Evolutionary conservation across 2,329 filamentous ascomycete genomes (phyloP).

Genomic region (Clonostachys chloroleuca): DNA sequence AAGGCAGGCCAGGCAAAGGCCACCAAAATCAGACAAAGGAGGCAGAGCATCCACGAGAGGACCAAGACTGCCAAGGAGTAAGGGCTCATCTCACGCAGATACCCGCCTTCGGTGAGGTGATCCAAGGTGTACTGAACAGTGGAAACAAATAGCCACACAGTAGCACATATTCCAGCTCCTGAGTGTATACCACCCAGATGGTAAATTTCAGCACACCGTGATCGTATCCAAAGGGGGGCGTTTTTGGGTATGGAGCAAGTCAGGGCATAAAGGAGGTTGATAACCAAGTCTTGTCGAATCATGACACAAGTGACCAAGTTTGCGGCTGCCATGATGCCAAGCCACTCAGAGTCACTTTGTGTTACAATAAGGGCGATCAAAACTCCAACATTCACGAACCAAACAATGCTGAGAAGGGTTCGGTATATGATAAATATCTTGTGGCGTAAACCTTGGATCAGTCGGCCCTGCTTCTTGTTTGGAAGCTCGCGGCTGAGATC

Average conservation of each 20-base stretch:
- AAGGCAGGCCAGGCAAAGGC: conserved; percentile 59
- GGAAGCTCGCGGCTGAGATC: conserved; percentile 26
- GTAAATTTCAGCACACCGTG: conserved; percentile 44
- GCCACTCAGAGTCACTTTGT: conserved; percentile 24
- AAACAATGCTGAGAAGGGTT: conserved; percentile 48
- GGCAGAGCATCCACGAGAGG: conserved; percentile 53
- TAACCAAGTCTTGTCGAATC: conserved; percentile 47
- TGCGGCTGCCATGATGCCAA: conserved; percentile 35
- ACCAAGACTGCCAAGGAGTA: conserved; percentile 27
- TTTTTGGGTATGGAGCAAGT: conserved; percentile 37
- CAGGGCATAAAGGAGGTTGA: conserved; percentile 44
- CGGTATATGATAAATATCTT: conserved; percentile 50
- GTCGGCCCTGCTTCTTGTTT: conserved; percentile 30
- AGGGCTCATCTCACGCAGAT: conserved; percentile 24
- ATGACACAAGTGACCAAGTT: conserved; percentile 46
- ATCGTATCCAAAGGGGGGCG: conserved; percentile 42
- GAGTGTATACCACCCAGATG: conserved; percentile 48
- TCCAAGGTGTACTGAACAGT: conserved; percentile 29
- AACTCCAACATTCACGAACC: conserved; percentile 44
- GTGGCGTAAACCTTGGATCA: conserved; percentile 31
- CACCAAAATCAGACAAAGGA: conserved; percentile 55
- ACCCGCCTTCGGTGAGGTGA: conserved; percentile 15
- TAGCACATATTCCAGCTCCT: conserved; percentile 41
- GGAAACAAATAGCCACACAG: conserved; percentile 42
- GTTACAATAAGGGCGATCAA: conserved; percentile 34